Conservation (phyloP, 176 grass and related monocot species). For the Zea mays region Zm-B73-REFERENCE-NAM-5.0 NC_050096.1:7925501-7926000, state of each 20-base stretch:
- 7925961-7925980: slow-evolving; percentile 35
- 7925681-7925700: not conserved
- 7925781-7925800: slow-evolving; percentile 42
- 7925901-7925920: slow-evolving; percentile 43
- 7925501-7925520: not conserved
- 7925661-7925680: not conserved
- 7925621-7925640: not conserved
- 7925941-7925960: slow-evolving; percentile 20
- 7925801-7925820: slow-evolving; percentile 39
- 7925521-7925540: not conserved
- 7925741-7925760: not conserved
- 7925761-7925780: slow-evolving; percentile 47
- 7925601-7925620: not conserved
- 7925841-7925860: slow-evolving; percentile 54
- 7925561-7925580: not conserved
- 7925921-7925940: slow-evolving; percentile 34
- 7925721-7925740: not conserved
- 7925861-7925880: slow-evolving; percentile 64
- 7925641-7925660: not conserved
- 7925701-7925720: not conserved
- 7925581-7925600: not conserved
- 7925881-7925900: slow-evolving; percentile 67
- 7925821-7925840: slow-evolving; percentile 66
- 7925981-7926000: slow-evolving; percentile 39
- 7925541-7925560: not conserved